Evolutionary conservation across 2,329 filamentous ascomycete genomes (phyloP).

Genomic region (Ustulina deusta): DNA sequence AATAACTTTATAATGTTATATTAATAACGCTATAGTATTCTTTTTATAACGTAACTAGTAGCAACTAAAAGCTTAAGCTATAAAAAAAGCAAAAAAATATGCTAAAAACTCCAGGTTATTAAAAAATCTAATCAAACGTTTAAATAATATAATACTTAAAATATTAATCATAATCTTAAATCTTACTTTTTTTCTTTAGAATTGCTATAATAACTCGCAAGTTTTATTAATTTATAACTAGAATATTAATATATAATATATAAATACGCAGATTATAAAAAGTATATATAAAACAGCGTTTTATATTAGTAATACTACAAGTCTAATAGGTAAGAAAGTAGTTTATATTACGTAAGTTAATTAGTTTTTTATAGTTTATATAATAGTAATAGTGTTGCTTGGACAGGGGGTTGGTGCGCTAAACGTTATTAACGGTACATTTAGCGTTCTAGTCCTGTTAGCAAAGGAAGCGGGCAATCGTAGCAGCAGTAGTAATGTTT

Average conservation of each 20-base stretch:
- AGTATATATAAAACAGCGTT: conserved; percentile 61
- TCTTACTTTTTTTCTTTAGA: conserved; percentile 42
- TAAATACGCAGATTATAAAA: conserved; percentile 67
- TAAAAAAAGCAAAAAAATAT: neutral
- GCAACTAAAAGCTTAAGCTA: neutral
- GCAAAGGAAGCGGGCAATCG: conserved; percentile 44
- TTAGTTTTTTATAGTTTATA: conserved; percentile 62
- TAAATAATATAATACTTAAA: conserved; percentile 11
- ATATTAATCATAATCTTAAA: conserved; percentile 26
- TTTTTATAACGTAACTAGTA: neutral
- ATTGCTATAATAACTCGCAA: conserved; percentile 57
- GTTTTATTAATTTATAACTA: conserved; percentile 58
- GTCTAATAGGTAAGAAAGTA: conserved; percentile 67
- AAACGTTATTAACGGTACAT: conserved; percentile 39
- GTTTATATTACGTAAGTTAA: conserved; percentile 60
- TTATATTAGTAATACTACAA: conserved; percentile 60
- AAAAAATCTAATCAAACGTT: neutral
- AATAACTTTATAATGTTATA: neutral
- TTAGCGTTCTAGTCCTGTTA: conserved; percentile 8
- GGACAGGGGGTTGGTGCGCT: conserved; percentile 56
- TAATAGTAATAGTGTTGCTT: conserved; percentile 60
- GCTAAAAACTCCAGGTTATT: neutral
- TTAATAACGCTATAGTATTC: neutral
- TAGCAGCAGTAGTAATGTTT: conserved; percentile 28
- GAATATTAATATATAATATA: conserved; percentile 57